Percentiles rank a stretch among this genome's conserved stretches.
Evolutionary conservation across 345 rosid genomes (phyloP).

Genomic region (Psidium friedrichsthalianum): DNA sequence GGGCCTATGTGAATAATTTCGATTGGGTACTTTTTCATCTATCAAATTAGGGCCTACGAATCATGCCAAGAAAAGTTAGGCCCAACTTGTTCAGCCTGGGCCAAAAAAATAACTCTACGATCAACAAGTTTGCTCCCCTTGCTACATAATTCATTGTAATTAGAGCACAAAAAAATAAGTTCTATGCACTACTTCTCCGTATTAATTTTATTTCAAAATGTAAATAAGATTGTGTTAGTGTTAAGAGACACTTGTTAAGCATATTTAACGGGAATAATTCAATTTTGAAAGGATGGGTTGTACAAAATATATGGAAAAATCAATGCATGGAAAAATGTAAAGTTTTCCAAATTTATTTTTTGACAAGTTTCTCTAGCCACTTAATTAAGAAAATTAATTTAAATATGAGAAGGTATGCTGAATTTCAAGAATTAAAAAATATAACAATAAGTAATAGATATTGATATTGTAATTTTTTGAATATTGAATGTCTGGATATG

Average conservation of each 20-base stretch:
- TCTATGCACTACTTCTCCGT: background rate
- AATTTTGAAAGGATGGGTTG: no score
- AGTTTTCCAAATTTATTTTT: background rate
- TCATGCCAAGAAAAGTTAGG: background rate
- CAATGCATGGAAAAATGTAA: background rate
- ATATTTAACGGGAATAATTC: no score
- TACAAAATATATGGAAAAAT: background rate
- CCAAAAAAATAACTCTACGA: no score
- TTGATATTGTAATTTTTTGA: background rate
- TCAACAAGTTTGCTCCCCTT: no score
- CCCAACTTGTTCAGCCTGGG: background rate
- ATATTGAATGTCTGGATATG: background rate
- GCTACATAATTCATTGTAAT: background rate
- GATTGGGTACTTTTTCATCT: background rate
- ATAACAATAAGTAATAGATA: background rate
- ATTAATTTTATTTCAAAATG: no score
- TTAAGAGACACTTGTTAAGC: background rate
- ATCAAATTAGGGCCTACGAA: background rate
- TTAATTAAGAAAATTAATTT: background rate
- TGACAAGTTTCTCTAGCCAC: background rate
- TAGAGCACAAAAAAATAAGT: no score
- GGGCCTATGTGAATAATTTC: no score
- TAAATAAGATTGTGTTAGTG: background rate
- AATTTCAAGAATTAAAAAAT: background rate
- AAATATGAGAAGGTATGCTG: background rate